Base-by-base conservation (phyloP, 257 asterid species). In the Jasminum sambac region DNA sequence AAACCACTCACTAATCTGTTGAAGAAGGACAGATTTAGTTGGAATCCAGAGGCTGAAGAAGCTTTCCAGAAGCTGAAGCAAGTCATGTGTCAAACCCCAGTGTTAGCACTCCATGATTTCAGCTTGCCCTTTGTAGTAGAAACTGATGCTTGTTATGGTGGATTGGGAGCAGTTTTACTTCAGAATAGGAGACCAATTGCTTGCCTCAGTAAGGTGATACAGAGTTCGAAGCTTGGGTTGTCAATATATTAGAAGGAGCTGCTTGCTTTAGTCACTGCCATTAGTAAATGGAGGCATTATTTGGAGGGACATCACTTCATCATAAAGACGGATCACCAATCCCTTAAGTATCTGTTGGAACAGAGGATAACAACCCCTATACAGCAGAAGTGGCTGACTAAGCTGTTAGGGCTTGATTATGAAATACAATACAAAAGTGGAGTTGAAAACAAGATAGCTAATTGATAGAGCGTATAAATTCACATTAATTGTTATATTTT, bases 51-150 rank as follows among this genome's bases (percentile, higher is more conserved):
- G 0, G 71, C 79, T 2, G 37, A 40, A 61, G 77, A 0, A 75
- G 78, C 30, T 3, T 36, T 0, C 2, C 0, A n/a, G n/a, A n/a
- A n/a, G 0, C 25, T 82, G 0, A 72, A 81, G 10, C 0, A 3
- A 0, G 70, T 63, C 1, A 6, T 78, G 10, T 57, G 21, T 0
- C 0, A 62, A 0, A n/a, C 50, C 1, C 77, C 66, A 0, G 64
- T 78, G 0, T 9, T 78, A 0, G 34, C 38, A 0, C 2, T 75
- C 0, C 84, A 72, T 0, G 55, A 82, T 34, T 82, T 75, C 34
- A 0, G 11, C 78, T 0, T 62, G 0, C 25, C 57, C 0, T 8
- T 8, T 0, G 76, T 75, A 0, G 19, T 44, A 0, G 60, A n/a
- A n/a, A n/a, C n/a, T n/a, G n/a, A n/a, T n/a, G n/a, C n/a, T n/a